phyloP scores from a whole-genome alignment of 2,329 filamentous ascomycete genomes.

The Trichoderma aggressivum region DNA sequence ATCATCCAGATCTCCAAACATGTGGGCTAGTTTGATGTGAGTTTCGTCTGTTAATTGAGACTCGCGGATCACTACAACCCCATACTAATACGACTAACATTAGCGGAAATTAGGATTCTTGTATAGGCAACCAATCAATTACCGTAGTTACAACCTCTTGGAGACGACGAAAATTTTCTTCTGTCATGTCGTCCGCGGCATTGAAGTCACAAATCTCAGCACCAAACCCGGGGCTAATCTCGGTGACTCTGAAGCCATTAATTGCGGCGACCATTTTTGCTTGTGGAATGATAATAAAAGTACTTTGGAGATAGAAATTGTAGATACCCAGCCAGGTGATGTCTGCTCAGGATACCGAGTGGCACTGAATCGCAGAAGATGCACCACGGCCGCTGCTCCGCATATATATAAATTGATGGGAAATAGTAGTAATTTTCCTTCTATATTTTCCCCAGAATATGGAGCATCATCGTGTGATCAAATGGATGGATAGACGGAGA shows the following conservation, averaged over 20 bases:
- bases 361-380: not conserved
- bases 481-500: no score
- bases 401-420: not conserved
- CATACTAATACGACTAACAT: not conserved
- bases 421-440: not conserved
- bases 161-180: not conserved
- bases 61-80: conserved; percentile 42
- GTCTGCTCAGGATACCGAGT: not conserved
- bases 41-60: conserved; percentile 48
- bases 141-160: not conserved
- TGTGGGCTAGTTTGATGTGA: conserved; percentile 49
- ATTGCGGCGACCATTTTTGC: not conserved
- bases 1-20: conserved; percentile 53
- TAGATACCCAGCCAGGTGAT: not conserved
- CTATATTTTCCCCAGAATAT: not conserved
- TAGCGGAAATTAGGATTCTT: not conserved
- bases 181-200: not conserved
- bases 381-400: no score
- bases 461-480: not conserved
- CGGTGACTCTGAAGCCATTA: not conserved
- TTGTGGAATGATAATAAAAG: not conserved
- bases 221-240: not conserved
- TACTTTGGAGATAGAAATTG: not conserved
- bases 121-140: not conserved
- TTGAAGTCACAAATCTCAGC: not conserved